Percentiles rank a stretch among this genome's conserved stretches.
These are phyloP conservation scores for Cenococcum geophilum DNA, from an alignment of 495 filamentous ascomycete species.

Conservation along the genomic window DNA sequence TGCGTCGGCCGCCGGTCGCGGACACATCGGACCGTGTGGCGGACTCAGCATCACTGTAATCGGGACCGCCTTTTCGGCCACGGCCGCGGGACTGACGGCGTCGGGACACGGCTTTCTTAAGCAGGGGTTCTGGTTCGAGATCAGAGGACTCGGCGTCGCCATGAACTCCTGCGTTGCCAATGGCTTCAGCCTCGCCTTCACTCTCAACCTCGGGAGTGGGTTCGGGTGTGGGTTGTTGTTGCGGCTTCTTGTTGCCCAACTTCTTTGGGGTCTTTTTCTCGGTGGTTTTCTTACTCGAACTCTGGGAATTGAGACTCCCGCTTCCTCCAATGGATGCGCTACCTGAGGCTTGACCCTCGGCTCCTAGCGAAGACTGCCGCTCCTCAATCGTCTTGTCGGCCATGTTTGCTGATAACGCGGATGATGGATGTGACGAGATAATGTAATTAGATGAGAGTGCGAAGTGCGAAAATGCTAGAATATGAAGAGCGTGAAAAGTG, in stretches of 20 bases:
- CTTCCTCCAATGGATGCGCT: constrained; percentile 30
- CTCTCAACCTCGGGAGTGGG: constrained; percentile 32
- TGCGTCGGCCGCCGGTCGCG: constrained; percentile 37
- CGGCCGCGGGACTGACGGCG: constrained; percentile 41
- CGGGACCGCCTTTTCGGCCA: constrained; percentile 29
- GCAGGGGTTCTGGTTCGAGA: constrained; percentile 33
- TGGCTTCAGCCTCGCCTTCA: constrained; percentile 33
- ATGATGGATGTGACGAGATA: constrained; percentile 1
- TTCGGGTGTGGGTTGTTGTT: constrained; percentile 41
- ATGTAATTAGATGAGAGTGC: neutral
- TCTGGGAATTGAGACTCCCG: constrained; percentile 27
- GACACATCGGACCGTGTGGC: constrained; percentile 37
- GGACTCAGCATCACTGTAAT: constrained; percentile 36
- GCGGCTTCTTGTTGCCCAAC: constrained; percentile 36
- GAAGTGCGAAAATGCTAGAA: neutral
- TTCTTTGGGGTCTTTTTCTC: constrained; percentile 41
- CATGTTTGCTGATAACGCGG: constrained; percentile 12
- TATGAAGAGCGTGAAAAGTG: neutral
- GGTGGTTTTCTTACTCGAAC: constrained; percentile 33
- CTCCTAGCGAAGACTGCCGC: constrained; percentile 35
- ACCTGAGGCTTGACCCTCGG: constrained; percentile 36
- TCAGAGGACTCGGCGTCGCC: constrained; percentile 30
- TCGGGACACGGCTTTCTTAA: constrained; percentile 31
- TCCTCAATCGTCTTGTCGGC: constrained; percentile 34
- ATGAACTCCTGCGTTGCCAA: constrained; percentile 24